Evolutionary conservation across 2,329 filamentous ascomycete species (phyloP).

Genomic region (Alternaria sp.): DNA sequence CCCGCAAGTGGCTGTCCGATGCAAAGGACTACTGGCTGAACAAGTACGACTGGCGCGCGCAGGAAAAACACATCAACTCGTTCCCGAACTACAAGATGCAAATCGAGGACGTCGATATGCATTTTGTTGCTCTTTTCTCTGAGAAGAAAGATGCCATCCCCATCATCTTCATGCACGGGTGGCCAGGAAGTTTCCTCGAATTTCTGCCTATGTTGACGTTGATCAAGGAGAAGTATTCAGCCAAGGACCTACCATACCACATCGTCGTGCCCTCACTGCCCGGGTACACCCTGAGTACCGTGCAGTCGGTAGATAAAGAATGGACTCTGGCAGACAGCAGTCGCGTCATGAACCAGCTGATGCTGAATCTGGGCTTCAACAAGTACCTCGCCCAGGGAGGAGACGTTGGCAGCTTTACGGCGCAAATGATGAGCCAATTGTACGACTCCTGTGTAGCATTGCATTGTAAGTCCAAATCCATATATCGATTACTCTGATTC

Average conservation of each 20-base stretch:
- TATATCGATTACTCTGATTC: not conserved
- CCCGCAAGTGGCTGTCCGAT: conserved; percentile 42
- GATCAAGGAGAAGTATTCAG: conserved; percentile 56
- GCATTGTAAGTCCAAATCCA: conserved; percentile 30
- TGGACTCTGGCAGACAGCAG: conserved; percentile 52
- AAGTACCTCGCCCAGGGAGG: conserved; percentile 65
- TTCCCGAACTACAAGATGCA: conserved; percentile 59
- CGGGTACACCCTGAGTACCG: conserved; percentile 60
- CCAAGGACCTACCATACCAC: conserved; percentile 62
- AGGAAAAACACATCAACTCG: conserved; percentile 56
- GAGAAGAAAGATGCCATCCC: conserved; percentile 59
- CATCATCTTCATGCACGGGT: conserved; percentile 62
- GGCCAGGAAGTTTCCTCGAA: conserved; percentile 63
- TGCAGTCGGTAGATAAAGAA: conserved; percentile 54
- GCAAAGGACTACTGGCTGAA: conserved; percentile 49
- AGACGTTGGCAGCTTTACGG: conserved; percentile 59
- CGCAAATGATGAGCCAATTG: conserved; percentile 48
- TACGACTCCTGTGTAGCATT: conserved; percentile 57
- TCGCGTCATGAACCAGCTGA: conserved; percentile 59
- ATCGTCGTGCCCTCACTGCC: conserved; percentile 64
- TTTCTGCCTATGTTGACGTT: conserved; percentile 61
- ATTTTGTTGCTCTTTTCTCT: conserved; percentile 64
- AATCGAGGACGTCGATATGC: conserved; percentile 55
- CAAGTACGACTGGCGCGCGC: conserved; percentile 46
- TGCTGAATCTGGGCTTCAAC: conserved; percentile 61